Percentiles rank a stretch among this genome's conserved stretches.
phyloP scores from a whole-genome alignment of 768 basidiomycete species.

The Russula compacta region DNA sequence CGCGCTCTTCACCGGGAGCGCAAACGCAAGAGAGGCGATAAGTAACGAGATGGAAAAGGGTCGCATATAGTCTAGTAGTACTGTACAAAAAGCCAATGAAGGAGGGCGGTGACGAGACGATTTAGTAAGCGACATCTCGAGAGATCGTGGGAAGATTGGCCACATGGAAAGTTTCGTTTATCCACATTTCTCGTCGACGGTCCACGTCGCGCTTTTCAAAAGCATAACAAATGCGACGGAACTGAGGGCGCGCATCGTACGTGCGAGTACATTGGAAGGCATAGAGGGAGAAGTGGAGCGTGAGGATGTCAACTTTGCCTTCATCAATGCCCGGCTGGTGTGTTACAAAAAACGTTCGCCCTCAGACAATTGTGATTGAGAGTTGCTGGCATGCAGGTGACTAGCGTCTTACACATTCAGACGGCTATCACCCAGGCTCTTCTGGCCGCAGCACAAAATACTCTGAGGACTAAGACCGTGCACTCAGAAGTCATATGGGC shows the following conservation, averaged over 20 bases:
- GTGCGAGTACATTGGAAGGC: conserved; percentile 53
- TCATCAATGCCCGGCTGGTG: conserved; percentile 80
- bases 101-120: background rate
- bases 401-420: conserved; percentile 69
- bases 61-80: background rate
- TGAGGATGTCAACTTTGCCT: conserved; percentile 80
- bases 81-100: too few relatives aligned
- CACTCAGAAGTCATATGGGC: conserved; percentile 90
- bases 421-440: conserved; percentile 79
- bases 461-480: conserved; percentile 72
- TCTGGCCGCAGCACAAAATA: conserved; percentile 49
- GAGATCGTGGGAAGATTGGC: conserved; percentile 13
- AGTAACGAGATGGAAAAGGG: conserved; percentile 12
- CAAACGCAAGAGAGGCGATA: conserved; percentile 16
- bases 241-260: conserved; percentile 59
- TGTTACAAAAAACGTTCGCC: background rate
- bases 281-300: conserved; percentile 57
- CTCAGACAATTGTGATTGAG: conserved; percentile 5
- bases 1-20: conserved; percentile 22
- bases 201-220: conserved; percentile 58
- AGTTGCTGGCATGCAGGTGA: conserved; percentile 46
- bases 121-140: background rate
- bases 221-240: conserved; percentile 53
- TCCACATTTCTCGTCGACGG: conserved; percentile 41
- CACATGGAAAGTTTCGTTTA: conserved; percentile 49